Percentiles rank a stretch among this genome's conserved stretches.
These are phyloP conservation scores for Cercophora samala DNA, from an alignment of 495 filamentous ascomycete genomes.

Conservation along the genomic window DNA sequence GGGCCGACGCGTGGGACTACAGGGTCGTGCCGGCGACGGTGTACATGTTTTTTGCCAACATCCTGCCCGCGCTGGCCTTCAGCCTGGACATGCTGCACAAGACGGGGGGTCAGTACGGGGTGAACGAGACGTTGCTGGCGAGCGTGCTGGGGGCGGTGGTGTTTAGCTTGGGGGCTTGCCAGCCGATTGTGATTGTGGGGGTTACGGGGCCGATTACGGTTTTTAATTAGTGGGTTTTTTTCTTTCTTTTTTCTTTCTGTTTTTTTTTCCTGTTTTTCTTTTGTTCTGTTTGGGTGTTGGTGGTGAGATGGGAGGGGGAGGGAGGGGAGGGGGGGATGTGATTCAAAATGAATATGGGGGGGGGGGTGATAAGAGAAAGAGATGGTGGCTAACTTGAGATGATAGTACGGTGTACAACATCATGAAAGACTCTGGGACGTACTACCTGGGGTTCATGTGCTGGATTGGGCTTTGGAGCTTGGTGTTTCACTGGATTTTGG, in stretches of 20 bases:
- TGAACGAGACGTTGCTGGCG: slow-evolving; percentile 78
- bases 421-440: slow-evolving; percentile 61
- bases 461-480: slow-evolving; percentile 85
- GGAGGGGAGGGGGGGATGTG: background rate
- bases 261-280: background rate
- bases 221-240: slow-evolving; percentile 64
- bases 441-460: slow-evolving; percentile 80
- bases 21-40: slow-evolving; percentile 75
- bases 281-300: background rate
- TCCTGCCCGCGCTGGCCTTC: slow-evolving; percentile 78
- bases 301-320: background rate
- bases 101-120: slow-evolving; percentile 73
- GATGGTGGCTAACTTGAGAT: slow-evolving; percentile 16
- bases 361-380: background rate
- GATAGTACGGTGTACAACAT: slow-evolving; percentile 77
- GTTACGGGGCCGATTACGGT: slow-evolving; percentile 88
- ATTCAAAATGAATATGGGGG: background rate
- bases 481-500: slow-evolving; percentile 75
- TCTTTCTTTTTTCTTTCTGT: background rate
- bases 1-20: slow-evolving; percentile 82
- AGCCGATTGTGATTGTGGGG: slow-evolving; percentile 83
- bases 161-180: slow-evolving; percentile 70
- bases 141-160: slow-evolving; percentile 76
- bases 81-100: slow-evolving; percentile 82
- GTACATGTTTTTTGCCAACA: slow-evolving; percentile 91